Evolutionary conservation across 257 asterid genomes (phyloP).

Genomic region (Cinchona pubescens): DNA sequence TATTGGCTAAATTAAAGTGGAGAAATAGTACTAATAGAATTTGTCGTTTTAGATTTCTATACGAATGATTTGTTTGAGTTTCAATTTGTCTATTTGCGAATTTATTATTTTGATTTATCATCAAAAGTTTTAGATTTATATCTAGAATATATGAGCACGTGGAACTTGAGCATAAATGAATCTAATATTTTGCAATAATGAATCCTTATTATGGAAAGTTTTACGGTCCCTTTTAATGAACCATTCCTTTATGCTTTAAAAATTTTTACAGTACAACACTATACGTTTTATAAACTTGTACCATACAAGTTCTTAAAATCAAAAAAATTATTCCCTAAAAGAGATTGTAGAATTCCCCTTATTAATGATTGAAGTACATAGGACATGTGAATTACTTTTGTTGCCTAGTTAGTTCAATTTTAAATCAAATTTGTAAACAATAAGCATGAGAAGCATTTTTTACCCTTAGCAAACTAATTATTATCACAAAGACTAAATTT

Average conservation of each 20-base stretch:
- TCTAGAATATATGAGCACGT: neutral
- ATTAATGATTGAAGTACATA: neutral
- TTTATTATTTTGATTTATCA: neutral
- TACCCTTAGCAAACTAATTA: no score
- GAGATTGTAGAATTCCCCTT: no score
- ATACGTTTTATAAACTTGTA: no score
- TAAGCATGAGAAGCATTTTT: neutral
- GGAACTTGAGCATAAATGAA: constrained; percentile 4
- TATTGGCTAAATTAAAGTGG: neutral
- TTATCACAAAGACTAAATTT: no score
- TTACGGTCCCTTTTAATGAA: no score
- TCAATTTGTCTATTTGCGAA: neutral
- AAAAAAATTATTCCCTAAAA: no score
- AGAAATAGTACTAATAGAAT: no score
- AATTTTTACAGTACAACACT: no score
- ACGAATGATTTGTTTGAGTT: neutral
- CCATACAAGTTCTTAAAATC: no score
- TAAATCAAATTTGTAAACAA: neutral
- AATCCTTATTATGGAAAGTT: no score
- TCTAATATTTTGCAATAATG: neutral
- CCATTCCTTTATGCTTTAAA: no score
- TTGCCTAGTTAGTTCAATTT: neutral
- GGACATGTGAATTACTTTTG: constrained; percentile 3
- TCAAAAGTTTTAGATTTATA: neutral
- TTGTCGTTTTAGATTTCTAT: no score